A percentile compares a stretch with the other conserved stretches of the same genome.
Conservation (phyloP, 345 rosid species). For the Eucalyptus cloeziana region DNA sequence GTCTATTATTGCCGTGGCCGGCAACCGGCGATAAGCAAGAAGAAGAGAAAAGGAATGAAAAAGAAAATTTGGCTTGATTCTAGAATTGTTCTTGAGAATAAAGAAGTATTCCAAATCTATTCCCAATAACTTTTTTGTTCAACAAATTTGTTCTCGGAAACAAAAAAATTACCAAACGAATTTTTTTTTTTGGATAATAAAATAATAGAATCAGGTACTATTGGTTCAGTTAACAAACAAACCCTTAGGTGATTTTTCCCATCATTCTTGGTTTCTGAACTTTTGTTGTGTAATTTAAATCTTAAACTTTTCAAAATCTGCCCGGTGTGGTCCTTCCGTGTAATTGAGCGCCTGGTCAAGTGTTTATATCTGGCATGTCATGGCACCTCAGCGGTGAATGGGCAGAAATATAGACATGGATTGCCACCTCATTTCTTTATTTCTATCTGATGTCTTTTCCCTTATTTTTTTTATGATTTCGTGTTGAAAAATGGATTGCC, state of each 20-base stretch:
- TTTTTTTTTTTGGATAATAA: too few species aligned
- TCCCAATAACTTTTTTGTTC: too few species aligned
- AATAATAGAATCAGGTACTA: too few species aligned
- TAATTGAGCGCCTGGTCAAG: background rate
- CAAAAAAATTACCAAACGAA: too few species aligned
- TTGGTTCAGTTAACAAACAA: too few species aligned
- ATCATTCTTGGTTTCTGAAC: background rate
- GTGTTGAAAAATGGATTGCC: background rate
- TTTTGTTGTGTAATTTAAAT: background rate
- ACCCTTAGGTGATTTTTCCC: background rate
- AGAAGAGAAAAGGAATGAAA: too few species aligned
- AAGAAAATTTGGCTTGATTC: too few species aligned
- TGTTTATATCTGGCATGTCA: background rate
- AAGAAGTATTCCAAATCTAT: too few species aligned
- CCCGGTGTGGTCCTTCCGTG: background rate
- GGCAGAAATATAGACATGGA: background rate
- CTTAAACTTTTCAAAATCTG: background rate
- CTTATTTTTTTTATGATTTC: background rate
- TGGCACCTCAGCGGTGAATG: background rate
- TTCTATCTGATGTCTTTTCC: background rate
- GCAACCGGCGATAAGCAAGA: too few species aligned
- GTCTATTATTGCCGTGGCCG: slow-evolving; percentile 7
- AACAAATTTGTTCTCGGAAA: too few species aligned
- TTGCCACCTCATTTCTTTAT: background rate
- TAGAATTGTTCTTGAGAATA: rapidly evolving